Conservation (phyloP, 2,329 filamentous ascomycete genomes). For the Trichoderma pleuroti region DNA sequence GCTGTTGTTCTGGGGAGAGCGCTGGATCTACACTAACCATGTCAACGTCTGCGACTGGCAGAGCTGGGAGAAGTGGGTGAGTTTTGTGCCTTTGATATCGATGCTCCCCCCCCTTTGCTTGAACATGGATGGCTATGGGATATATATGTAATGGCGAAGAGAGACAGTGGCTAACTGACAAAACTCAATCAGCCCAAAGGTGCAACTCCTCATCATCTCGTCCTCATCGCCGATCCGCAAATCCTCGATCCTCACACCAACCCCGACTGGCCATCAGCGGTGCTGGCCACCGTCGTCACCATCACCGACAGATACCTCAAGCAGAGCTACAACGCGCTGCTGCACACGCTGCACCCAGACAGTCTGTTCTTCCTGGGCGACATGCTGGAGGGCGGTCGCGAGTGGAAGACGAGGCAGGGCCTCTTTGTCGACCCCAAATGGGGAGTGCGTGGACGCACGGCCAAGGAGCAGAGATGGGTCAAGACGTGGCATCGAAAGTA, state of each 20-base stretch:
- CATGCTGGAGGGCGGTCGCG: slow-evolving; percentile 89
- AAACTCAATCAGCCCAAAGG: slow-evolving; percentile 60
- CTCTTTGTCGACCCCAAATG: slow-evolving; percentile 58
- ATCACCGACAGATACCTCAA: slow-evolving; percentile 89
- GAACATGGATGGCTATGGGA: neutral
- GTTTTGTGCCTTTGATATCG: slow-evolving; percentile 25
- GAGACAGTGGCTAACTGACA: neutral
- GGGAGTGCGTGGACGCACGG: slow-evolving; percentile 48
- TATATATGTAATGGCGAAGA: neutral
- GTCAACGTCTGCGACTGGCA: slow-evolving; percentile 75
- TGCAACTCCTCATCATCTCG: slow-evolving; percentile 76
- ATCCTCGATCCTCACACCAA: slow-evolving; percentile 95
- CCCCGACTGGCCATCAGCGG: slow-evolving; percentile 66
- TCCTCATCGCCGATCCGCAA: slow-evolving; percentile 86
- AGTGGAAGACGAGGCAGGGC: slow-evolving; percentile 76
- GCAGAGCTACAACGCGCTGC: slow-evolving; percentile 75
- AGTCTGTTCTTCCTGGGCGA: slow-evolving; percentile 90
- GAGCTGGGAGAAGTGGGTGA: slow-evolving; percentile 90
- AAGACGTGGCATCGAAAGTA: slow-evolving; percentile 72
- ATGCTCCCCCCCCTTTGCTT: neutral
- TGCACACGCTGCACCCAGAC: slow-evolving; percentile 73
- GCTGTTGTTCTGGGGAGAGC: slow-evolving; percentile 80
- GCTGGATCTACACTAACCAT: slow-evolving; percentile 68
- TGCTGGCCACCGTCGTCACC: slow-evolving; percentile 50
- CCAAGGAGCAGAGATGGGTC: slow-evolving; percentile 51